Evolutionary conservation across 2,329 filamentous ascomycete species (phyloP).

Genomic region (Thelonectria olida): DNA sequence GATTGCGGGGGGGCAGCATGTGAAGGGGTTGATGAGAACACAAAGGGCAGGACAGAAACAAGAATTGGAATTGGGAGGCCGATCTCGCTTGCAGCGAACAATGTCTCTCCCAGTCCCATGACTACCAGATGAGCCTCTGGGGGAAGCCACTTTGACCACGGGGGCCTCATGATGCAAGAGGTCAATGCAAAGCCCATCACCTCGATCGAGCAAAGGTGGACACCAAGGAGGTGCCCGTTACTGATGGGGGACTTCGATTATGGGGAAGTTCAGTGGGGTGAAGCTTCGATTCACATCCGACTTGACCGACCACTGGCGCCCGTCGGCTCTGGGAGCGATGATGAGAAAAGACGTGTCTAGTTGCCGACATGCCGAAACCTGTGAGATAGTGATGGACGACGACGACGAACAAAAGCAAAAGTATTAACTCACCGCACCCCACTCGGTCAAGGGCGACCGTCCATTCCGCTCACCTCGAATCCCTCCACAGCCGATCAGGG

Average conservation of each 20-base stretch:
- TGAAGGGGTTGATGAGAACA: no score
- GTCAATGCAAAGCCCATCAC: background rate
- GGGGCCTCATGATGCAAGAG: background rate
- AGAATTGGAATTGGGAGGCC: background rate
- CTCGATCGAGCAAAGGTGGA: no score
- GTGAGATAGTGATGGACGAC: no score
- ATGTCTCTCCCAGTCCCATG: background rate
- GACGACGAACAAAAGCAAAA: no score
- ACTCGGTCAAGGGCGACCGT: no score
- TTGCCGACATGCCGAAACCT: background rate
- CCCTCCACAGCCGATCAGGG: no score
- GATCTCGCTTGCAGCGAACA: constrained; percentile 1
- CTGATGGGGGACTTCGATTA: no score
- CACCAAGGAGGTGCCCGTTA: background rate
- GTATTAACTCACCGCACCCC: no score
- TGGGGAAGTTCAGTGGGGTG: constrained; percentile 9
- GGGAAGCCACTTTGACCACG: background rate
- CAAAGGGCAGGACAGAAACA: no score
- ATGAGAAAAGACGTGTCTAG: background rate
- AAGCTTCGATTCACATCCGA: constrained; percentile 1
- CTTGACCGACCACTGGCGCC: no score
- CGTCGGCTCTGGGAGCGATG: background rate
- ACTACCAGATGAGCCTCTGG: background rate
- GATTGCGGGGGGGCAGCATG: no score
- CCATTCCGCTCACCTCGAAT: no score